Percentiles rank a stretch among this genome's conserved stretches.
Evolutionary conservation across 2,329 filamentous ascomycete species (phyloP).

Genomic region (Claviceps spartinae): DNA sequence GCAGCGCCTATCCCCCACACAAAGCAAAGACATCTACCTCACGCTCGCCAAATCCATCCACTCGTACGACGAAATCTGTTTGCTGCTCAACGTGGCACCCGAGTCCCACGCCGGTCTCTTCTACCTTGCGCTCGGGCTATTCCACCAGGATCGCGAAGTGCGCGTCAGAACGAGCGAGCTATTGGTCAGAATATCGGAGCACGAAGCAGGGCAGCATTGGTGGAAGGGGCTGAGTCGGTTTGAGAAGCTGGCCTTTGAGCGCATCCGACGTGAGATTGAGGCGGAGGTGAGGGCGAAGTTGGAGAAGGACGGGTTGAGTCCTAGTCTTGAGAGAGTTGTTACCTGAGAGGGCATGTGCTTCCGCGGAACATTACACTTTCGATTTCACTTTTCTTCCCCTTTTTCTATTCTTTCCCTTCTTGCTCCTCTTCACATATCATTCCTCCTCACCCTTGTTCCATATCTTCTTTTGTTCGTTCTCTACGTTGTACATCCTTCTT

Average conservation of each 20-base stretch:
- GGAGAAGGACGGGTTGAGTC: slow-evolving; percentile 29
- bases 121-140: slow-evolving; percentile 79
- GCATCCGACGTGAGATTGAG: slow-evolving; percentile 56
- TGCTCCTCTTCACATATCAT: neutral
- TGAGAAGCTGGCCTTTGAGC: slow-evolving; percentile 71
- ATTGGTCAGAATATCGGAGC: slow-evolving; percentile 67
- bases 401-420: neutral
- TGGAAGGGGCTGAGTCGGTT: slow-evolving; percentile 80
- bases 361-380: too few relatives aligned
- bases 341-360: slow-evolving; percentile 24
- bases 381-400: neutral
- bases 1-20: slow-evolving; percentile 60
- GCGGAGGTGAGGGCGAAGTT: slow-evolving; percentile 33
- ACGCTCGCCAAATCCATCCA: slow-evolving; percentile 63
- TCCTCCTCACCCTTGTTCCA: neutral
- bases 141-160: slow-evolving; percentile 76
- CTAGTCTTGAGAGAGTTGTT: slow-evolving; percentile 31
- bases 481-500: neutral
- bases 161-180: slow-evolving; percentile 65
- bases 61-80: slow-evolving; percentile 73
- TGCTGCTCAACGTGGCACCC: slow-evolving; percentile 68
- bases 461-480: neutral
- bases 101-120: slow-evolving; percentile 82
- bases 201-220: slow-evolving; percentile 87
- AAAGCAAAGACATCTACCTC: slow-evolving; percentile 74